phyloP scores from a whole-genome alignment of 805 yeast genomes.

The Vanderwaltozyma polyspora region DNA sequence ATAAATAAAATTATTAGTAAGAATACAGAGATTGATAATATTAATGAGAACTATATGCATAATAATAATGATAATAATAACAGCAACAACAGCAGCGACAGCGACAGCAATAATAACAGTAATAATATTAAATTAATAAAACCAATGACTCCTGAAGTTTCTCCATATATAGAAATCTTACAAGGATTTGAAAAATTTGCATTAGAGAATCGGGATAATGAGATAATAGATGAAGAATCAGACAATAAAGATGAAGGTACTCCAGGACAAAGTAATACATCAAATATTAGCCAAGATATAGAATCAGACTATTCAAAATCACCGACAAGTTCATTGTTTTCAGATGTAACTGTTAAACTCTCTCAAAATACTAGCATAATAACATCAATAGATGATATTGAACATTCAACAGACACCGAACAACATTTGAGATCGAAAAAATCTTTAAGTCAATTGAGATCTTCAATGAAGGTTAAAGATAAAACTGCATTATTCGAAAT shows the following conservation, averaged over 20 bases:
- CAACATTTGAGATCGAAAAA: slow-evolving; percentile 6
- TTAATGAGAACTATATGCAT: no score
- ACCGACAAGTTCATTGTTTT: slow-evolving; percentile 17
- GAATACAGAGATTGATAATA: no score
- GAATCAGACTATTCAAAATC: slow-evolving; percentile 16
- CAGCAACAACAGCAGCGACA: no score
- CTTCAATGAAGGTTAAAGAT: slow-evolving; percentile 25
- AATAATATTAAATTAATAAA: no score
- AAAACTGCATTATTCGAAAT: slow-evolving; percentile 25
- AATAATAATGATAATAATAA: no score
- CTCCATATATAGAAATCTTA: not conserved
- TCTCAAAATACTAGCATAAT: slow-evolving; percentile 11
- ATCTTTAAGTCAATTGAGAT: slow-evolving; percentile 18
- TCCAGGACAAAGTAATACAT: not conserved
- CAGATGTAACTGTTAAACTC: slow-evolving; percentile 15
- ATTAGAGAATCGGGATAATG: not conserved
- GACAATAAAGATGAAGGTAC: not conserved
- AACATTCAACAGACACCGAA: not conserved
- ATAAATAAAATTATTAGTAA: no score
- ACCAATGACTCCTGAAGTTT: no score
- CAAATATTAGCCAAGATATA: slow-evolving; percentile 1
- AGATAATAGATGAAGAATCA: not conserved
- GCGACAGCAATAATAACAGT: no score
- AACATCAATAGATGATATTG: no score
- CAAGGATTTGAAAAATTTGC: not conserved